Evolutionary conservation across 129 eudicot species (phyloP).

Genomic region (Chrysanthemum seticuspe): DNA sequence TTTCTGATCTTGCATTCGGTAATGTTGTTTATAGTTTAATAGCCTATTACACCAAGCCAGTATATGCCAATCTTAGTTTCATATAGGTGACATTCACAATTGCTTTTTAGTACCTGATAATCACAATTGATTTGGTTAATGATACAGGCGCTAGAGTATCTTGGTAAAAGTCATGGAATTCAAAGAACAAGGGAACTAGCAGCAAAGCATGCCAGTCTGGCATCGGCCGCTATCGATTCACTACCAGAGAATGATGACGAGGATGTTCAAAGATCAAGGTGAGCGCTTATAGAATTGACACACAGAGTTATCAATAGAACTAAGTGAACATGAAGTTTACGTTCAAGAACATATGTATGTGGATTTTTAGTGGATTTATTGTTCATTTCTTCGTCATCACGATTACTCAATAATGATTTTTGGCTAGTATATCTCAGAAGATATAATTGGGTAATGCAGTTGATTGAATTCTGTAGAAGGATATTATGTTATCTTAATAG

Average conservation of each 20-base stretch:
- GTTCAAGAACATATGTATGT: neutral
- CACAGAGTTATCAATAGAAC: conserved; percentile 78
- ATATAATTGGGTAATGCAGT: too few relatives aligned
- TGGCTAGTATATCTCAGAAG: too few relatives aligned
- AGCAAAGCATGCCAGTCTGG: too few relatives aligned
- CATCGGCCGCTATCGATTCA: too few relatives aligned
- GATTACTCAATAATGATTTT: neutral
- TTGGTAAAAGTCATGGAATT: conserved; percentile 67
- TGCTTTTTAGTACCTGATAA: neutral
- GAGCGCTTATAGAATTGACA: conserved; percentile 76
- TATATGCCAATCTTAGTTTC: too few relatives aligned
- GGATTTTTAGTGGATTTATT: neutral
- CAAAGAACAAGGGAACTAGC: too few relatives aligned
- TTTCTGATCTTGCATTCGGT: neutral
- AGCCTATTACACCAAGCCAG: too few relatives aligned
- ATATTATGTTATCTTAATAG: too few relatives aligned
- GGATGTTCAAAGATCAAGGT: conserved; percentile 73
- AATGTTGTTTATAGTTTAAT: neutral
- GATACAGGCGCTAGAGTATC: conserved; percentile 79
- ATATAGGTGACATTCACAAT: too few relatives aligned
- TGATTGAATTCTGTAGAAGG: too few relatives aligned
- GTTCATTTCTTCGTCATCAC: neutral
- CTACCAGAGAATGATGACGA: too few relatives aligned
- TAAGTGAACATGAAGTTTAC: conserved; percentile 33
- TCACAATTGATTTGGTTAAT: conserved; percentile 9